These are phyloP conservation scores for Periglandula ipomoeae DNA, from an alignment of 2,329 filamentous ascomycete species.

Conservation along the genomic window DNA sequence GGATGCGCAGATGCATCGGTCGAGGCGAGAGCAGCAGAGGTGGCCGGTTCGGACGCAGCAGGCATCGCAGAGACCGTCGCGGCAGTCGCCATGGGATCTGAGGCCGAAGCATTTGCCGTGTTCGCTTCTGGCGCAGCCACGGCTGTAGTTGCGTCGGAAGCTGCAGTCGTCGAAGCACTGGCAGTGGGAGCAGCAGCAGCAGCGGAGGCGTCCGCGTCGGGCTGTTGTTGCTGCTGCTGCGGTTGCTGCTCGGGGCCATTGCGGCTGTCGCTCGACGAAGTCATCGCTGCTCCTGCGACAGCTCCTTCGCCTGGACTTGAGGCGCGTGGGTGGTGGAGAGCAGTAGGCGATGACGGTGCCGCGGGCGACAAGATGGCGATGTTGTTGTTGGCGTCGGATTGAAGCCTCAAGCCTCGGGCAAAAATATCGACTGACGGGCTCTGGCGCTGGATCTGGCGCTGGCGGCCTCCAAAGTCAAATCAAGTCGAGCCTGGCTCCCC, in stretches of 20 bases:
- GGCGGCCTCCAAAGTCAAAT: no score
- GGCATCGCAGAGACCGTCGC: background rate
- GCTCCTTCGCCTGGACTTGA: conserved; percentile 41
- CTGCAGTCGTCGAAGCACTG: conserved; percentile 8
- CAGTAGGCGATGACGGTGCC: conserved; percentile 4
- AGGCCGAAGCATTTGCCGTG: background rate
- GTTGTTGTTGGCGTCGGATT: conserved; percentile 2
- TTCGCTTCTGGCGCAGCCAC: conserved; percentile 1
- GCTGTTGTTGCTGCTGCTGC: background rate
- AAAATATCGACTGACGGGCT: conserved; percentile 9
- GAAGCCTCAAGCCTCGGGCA: conserved; percentile 12
- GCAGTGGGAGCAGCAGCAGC: conserved; percentile 4
- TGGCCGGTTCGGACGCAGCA: background rate
- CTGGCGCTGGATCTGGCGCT: background rate
- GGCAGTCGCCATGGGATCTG: background rate
- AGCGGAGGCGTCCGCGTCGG: background rate
- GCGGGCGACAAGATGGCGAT: conserved; percentile 2
- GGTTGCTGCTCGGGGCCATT: conserved; percentile 12
- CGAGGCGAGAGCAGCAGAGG: background rate
- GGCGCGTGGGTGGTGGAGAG: conserved; percentile 4
- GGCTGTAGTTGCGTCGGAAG: conserved; percentile 6
- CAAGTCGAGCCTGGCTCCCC: no score
- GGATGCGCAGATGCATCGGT: conserved; percentile 1
- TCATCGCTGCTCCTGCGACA: conserved; percentile 48
- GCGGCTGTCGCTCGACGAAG: conserved; percentile 44